These are phyloP conservation scores for Talaromyces rugulosus DNA, from an alignment of 2,329 filamentous ascomycete species.

Conservation along the genomic window DNA sequence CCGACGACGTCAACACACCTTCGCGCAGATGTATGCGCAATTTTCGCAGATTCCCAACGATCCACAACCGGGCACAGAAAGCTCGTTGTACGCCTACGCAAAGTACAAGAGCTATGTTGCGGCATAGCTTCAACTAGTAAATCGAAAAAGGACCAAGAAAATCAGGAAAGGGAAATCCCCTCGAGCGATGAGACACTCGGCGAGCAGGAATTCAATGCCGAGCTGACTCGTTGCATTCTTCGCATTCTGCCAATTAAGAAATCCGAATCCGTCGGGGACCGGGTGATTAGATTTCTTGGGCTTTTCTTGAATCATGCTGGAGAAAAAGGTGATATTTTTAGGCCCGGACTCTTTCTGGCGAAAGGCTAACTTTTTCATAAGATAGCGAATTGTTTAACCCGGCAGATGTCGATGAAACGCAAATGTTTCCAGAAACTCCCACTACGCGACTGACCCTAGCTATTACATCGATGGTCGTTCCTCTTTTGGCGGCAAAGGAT, in stretches of 20 bases:
- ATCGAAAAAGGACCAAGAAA: slow-evolving; percentile 46
- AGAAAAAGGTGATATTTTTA: slow-evolving; percentile 48
- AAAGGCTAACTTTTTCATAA: slow-evolving; percentile 28
- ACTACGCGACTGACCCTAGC: slow-evolving; percentile 72
- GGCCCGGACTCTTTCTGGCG: neutral
- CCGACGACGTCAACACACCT: slow-evolving; percentile 50
- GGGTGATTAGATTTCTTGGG: slow-evolving; percentile 80
- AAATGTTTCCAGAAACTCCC: slow-evolving; percentile 74
- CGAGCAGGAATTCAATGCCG: slow-evolving; percentile 80
- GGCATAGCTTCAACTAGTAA: slow-evolving; percentile 46
- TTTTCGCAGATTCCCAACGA: slow-evolving; percentile 79
- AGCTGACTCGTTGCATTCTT: slow-evolving; percentile 78
- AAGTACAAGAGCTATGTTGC: slow-evolving; percentile 81
- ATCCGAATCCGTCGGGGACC: slow-evolving; percentile 81
- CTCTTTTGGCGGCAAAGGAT: slow-evolving; percentile 80
- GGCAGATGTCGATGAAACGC: slow-evolving; percentile 63
- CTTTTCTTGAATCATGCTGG: slow-evolving; percentile 71
- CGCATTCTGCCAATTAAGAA: slow-evolving; percentile 86
- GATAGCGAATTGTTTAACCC: slow-evolving; percentile 63
- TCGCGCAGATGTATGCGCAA: slow-evolving; percentile 66
- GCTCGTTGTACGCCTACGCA: slow-evolving; percentile 78
- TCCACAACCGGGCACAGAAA: slow-evolving; percentile 89
- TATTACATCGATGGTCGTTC: slow-evolving; percentile 69
- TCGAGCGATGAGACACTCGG: slow-evolving; percentile 63
- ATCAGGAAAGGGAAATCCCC: slow-evolving; percentile 47